Evolutionary conservation across 176 grass and related monocot genomes (phyloP).

Genomic region (Musa beccarii): DNA sequence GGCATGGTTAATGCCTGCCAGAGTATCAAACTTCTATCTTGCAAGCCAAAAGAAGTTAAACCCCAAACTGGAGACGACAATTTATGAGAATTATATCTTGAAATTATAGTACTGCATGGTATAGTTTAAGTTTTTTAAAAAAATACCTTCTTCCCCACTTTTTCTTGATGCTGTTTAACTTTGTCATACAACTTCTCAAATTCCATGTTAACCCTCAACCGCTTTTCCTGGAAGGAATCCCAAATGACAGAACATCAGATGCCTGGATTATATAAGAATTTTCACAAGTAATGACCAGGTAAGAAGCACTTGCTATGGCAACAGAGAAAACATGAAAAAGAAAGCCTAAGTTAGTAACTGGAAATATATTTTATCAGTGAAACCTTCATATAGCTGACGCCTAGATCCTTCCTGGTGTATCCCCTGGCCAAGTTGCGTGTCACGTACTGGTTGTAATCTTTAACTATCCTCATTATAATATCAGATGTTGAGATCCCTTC

Average conservation of each 20-base stretch:
- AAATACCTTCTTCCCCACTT: slow-evolving; percentile 87
- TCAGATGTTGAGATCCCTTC: slow-evolving; percentile 99
- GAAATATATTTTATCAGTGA: not conserved
- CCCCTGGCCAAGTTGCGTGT: slow-evolving; percentile 93
- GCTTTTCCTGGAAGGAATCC: slow-evolving; percentile 60
- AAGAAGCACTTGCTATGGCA: not conserved
- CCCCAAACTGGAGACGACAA: not conserved
- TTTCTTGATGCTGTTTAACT: slow-evolving; percentile 94
- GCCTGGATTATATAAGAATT: not conserved
- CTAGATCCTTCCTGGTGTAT: slow-evolving; percentile 91
- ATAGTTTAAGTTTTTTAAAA: not conserved
- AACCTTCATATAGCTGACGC: slow-evolving; percentile 94
- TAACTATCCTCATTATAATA: slow-evolving; percentile 97
- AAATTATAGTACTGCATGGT: not conserved
- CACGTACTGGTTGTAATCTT: slow-evolving; percentile 97
- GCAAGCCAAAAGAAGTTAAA: not conserved
- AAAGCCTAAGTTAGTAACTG: not conserved
- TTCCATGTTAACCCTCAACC: slow-evolving; percentile 92
- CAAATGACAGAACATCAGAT: slow-evolving; percentile 12
- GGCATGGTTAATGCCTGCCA: not conserved
- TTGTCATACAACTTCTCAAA: slow-evolving; percentile 74
- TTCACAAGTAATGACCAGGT: not conserved
- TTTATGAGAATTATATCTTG: not conserved
- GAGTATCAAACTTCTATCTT: not conserved
- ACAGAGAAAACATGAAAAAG: not conserved